Base-by-base conservation (phyloP, 345 rosid species). In the Aquilaria yunnanensis region DNA sequence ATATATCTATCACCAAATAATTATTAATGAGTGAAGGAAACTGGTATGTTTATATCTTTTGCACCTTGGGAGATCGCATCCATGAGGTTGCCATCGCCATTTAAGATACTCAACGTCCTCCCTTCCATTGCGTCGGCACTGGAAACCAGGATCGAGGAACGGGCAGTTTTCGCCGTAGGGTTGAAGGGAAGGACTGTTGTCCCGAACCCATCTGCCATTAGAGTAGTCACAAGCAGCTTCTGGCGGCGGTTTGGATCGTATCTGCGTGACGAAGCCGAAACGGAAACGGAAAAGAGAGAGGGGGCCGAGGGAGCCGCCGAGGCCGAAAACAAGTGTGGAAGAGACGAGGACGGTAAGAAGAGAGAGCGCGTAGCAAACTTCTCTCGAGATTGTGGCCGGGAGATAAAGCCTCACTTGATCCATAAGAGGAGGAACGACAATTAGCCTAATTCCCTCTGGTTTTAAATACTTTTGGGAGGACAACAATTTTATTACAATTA, bases 81-180 rank as follows among this genome's bases (percentile, higher is more conserved):
- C 79, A 34, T 88, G 47, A 4, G 97, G 96, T 66, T 88, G 88
- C 96, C 99, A 94, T 60, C 90, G 80, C 99, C 98, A 90, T 46
- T 81, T 80, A 14, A 67, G 90, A 75, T 74, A 90, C 66, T 72
- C 88, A 0, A 64, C 65, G 47, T 90, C 92, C 23, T 65, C 72
- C 69, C 99, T 82, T 23, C 99, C 97, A 3, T 79, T 80, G 9
- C 53, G 55, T 1, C 45, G 81, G 59, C 97, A 90, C 4, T 78
- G 87, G 65, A 94, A 90, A 6, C 97, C 99, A 0, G 86, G 83
- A 67, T 90, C 95, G 33, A 90, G 92, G 70, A 93, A 93, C 9
- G 78, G 84, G 83, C 95, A 94, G 45, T 67, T 74, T 47, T 94
- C 96, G 2, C 65, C 59, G 43, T 94, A 85, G 8, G 74, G 52